A percentile compares a stretch with the other conserved stretches of the same genome.
Evolutionary conservation across 2,329 filamentous ascomycete species (phyloP).

Genomic region (Periglandula ipomoeae): DNA sequence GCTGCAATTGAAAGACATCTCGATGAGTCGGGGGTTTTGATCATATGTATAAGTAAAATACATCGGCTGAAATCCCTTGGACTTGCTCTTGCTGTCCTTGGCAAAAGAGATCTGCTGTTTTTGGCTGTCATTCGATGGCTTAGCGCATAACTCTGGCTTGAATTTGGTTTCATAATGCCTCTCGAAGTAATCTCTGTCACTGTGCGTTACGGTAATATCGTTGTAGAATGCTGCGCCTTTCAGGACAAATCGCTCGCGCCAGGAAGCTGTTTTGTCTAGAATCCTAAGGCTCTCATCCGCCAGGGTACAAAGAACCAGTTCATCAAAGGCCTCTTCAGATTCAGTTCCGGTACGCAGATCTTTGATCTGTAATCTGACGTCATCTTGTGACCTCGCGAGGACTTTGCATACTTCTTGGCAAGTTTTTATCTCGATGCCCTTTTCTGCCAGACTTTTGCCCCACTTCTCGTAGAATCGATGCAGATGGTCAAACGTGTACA

Average conservation of each 20-base stretch:
- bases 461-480: conserved; percentile 52
- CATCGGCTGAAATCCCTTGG: conserved; percentile 53
- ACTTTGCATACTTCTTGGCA: conserved; percentile 46
- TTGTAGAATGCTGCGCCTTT: conserved; percentile 62
- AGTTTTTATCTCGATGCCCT: conserved; percentile 47
- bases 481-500: conserved; percentile 58
- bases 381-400: conserved; percentile 38
- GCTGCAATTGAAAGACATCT: conserved; percentile 67
- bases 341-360: conserved; percentile 40
- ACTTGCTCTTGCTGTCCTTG: conserved; percentile 36
- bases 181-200: conserved; percentile 55
- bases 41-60: conserved; percentile 55
- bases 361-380: conserved; percentile 45
- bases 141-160: conserved; percentile 39
- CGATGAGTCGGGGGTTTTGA: conserved; percentile 46
- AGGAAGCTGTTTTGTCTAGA: conserved; percentile 45
- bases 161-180: conserved; percentile 58
- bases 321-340: conserved; percentile 48
- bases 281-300: conserved; percentile 57
- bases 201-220: conserved; percentile 63
- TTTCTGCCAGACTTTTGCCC: conserved; percentile 41
- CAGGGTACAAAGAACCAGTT: conserved; percentile 55
- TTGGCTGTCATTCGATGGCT: conserved; percentile 32
- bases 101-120: conserved; percentile 30
- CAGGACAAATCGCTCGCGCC: conserved; percentile 57